Evolutionary conservation across 129 eudicot genomes (phyloP).

Genomic region (Artemisia annua): DNA sequence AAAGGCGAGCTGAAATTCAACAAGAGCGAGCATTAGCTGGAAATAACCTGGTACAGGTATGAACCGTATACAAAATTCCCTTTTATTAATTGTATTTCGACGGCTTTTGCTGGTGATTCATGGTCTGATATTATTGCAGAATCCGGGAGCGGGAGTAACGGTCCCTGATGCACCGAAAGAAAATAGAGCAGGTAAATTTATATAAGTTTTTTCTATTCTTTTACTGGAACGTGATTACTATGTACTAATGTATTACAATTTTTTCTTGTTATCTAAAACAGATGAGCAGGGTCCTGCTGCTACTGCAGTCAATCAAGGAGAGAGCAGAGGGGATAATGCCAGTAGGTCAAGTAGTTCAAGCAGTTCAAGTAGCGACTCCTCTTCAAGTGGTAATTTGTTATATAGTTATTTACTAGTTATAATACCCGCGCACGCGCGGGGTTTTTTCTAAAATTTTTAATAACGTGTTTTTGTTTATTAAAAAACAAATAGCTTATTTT

Average conservation of each 20-base stretch:
- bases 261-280: neutral
- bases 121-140: slow-evolving; percentile 48
- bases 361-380: slow-evolving; percentile 1
- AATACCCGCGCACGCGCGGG: no score
- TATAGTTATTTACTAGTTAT: neutral
- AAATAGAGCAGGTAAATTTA: slow-evolving; percentile 48
- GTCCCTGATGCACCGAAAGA: slow-evolving; percentile 39
- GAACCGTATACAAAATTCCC: neutral
- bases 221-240: neutral
- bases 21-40: slow-evolving; percentile 56
- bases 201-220: neutral
- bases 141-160: slow-evolving; percentile 36
- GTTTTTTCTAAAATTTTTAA: no score
- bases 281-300: neutral
- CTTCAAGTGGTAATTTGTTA: neutral
- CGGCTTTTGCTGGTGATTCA: neutral
- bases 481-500: no score
- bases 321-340: neutral
- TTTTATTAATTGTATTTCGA: neutral
- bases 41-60: slow-evolving; percentile 39
- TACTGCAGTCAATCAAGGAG: neutral
- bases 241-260: neutral
- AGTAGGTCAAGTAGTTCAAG: neutral
- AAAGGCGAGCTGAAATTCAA: slow-evolving; percentile 73
- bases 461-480: no score